Evolutionary conservation across 2,329 filamentous ascomycete genomes (phyloP).

Genomic region (Teratosphaeria pseudoeucalypti): DNA sequence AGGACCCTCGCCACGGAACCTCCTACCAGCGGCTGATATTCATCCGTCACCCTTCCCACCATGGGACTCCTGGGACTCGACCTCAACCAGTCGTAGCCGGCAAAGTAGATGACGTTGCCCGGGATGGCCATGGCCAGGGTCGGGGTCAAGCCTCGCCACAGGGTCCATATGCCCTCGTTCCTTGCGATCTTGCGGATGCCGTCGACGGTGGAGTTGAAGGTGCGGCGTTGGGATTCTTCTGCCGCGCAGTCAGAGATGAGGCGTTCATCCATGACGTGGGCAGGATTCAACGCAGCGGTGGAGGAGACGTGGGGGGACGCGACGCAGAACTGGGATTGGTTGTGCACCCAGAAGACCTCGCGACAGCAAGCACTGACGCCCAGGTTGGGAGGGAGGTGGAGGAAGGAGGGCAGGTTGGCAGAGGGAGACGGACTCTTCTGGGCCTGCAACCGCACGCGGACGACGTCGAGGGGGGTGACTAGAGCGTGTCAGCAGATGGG

Average conservation of each 20-base stretch:
- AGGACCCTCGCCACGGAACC: constrained; percentile 68
- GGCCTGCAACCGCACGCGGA: constrained; percentile 87
- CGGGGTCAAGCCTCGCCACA: constrained; percentile 91
- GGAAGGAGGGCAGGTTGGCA: constrained; percentile 43
- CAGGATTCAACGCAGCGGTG: constrained; percentile 25
- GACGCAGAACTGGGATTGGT: constrained; percentile 70
- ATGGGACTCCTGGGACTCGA: constrained; percentile 65
- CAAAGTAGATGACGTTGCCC: constrained; percentile 96
- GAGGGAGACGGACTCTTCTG: constrained; percentile 53
- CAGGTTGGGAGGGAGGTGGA: constrained; percentile 68
- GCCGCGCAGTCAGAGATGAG: constrained; percentile 64
- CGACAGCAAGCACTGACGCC: constrained; percentile 92
- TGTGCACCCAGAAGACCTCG: constrained; percentile 93
- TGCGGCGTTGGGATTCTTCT: constrained; percentile 72
- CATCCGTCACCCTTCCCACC: constrained; percentile 48
- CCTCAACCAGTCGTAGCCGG: constrained; percentile 91
- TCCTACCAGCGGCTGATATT: constrained; percentile 68
- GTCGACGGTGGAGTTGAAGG: constrained; percentile 83
- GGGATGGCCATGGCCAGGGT: constrained; percentile 90
- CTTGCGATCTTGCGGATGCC: constrained; percentile 88
- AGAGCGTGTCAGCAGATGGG: background rate
- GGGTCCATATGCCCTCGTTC: constrained; percentile 74
- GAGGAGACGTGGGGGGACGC: constrained; percentile 33
- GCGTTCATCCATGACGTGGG: constrained; percentile 29
- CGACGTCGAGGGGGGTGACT: constrained; percentile 95